These are phyloP conservation scores for Yamadazyma atlantica DNA, from an alignment of 1,139 yeast genomes.

Conservation along the genomic window DNA sequence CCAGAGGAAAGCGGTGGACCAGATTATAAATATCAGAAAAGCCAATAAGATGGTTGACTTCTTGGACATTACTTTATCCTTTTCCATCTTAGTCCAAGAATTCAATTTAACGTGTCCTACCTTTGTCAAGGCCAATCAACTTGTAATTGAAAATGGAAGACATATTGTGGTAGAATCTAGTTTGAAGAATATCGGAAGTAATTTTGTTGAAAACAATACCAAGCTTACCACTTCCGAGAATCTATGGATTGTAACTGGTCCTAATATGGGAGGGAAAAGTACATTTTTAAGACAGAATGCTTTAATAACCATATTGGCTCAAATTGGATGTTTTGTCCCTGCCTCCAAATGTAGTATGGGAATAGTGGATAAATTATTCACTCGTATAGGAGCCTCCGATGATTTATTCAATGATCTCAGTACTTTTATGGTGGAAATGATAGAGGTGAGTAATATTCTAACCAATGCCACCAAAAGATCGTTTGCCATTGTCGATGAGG, in stretches of 20 bases:
- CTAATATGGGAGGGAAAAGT: slow-evolving; percentile 98
- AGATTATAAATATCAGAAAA: slow-evolving; percentile 42
- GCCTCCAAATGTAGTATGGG: slow-evolving; percentile 73
- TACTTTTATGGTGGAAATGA: slow-evolving; percentile 97
- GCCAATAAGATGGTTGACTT: slow-evolving; percentile 55
- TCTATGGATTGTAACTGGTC: slow-evolving; percentile 84
- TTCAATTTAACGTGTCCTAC: slow-evolving; percentile 65
- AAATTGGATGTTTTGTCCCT: slow-evolving; percentile 88
- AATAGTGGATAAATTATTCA: slow-evolving; percentile 80
- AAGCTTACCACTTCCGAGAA: slow-evolving; percentile 25
- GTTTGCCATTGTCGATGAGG: slow-evolving; percentile 87
- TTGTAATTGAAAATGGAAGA: slow-evolving; percentile 63
- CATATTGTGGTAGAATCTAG: slow-evolving; percentile 91
- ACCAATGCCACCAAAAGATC: slow-evolving; percentile 74
- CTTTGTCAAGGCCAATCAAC: slow-evolving; percentile 44
- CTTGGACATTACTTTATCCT: slow-evolving; percentile 72
- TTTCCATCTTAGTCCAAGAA: slow-evolving; percentile 69
- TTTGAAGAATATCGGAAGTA: slow-evolving; percentile 44
- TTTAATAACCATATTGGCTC: slow-evolving; percentile 78
- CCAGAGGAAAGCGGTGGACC: slow-evolving; percentile 35
- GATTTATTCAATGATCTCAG: slow-evolving; percentile 83
- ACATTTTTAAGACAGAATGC: slow-evolving; percentile 90
- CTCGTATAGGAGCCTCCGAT: slow-evolving; percentile 90
- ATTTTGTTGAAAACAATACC: slow-evolving; percentile 65
- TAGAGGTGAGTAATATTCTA: slow-evolving; percentile 84